Conservation (phyloP, 257 asterid species). For the Salvia rosmarinus region DNA sequence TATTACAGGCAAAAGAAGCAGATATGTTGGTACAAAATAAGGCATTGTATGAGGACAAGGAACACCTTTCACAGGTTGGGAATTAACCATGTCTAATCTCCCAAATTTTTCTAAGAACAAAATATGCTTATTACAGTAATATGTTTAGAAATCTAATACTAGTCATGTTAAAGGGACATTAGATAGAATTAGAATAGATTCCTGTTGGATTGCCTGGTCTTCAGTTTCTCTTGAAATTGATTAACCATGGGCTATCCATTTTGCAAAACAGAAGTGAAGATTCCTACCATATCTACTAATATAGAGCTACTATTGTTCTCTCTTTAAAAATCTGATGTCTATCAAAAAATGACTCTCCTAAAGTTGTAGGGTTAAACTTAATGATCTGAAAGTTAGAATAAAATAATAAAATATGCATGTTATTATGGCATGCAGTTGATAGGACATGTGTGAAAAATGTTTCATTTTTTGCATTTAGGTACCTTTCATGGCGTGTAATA, state of each 20-base stretch:
- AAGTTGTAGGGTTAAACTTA: not conserved
- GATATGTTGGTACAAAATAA: constrained; percentile 70
- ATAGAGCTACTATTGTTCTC: not conserved
- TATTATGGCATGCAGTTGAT: not conserved
- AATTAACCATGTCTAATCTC: constrained; percentile 18
- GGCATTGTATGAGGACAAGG: constrained; percentile 77
- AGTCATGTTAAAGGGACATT: not conserved
- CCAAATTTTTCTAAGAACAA: not conserved
- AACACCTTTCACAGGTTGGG: constrained; percentile 78
- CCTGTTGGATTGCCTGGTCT: not conserved
- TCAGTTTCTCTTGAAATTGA: constrained; percentile 7
- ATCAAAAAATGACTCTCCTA: not conserved
- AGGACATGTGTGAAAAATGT: not conserved
- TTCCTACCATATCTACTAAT: not conserved
- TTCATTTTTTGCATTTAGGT: not conserved
- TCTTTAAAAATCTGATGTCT: not conserved
- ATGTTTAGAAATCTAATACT: constrained; percentile 2
- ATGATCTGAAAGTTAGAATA: not conserved
- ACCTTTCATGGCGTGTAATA: not conserved
- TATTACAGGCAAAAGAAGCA: constrained; percentile 79
- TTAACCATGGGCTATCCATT: not conserved
- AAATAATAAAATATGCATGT: not conserved
- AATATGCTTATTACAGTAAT: not conserved
- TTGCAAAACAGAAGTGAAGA: not conserved
- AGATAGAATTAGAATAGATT: not conserved